A percentile compares a stretch with the other conserved stretches of the same genome.
phyloP scores from a whole-genome alignment of 2,329 filamentous ascomycete genomes.

The Paramyrothecium roridum region DNA sequence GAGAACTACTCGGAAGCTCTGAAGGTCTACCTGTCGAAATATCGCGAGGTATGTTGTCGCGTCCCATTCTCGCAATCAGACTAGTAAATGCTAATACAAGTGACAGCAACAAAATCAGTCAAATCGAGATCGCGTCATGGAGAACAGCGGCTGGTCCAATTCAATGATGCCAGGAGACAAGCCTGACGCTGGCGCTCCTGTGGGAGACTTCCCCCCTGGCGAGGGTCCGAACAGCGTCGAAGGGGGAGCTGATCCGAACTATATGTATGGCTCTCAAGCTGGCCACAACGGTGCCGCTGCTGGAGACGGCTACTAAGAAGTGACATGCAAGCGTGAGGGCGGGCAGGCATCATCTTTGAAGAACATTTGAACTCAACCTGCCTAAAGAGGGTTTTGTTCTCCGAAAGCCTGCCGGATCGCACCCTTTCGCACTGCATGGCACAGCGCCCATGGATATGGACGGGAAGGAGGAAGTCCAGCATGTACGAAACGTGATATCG shows the following conservation, averaged over 20 bases:
- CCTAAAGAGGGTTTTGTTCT: not conserved
- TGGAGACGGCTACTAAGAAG: slow-evolving; percentile 46
- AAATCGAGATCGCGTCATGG: slow-evolving; percentile 35
- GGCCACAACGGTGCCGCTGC: slow-evolving; percentile 57
- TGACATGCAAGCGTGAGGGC: not conserved
- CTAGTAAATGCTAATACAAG: slow-evolving; percentile 6
- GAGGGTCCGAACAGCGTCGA: slow-evolving; percentile 40
- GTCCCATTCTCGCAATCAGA: not conserved
- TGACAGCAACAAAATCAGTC: slow-evolving; percentile 38
- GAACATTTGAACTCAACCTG: not conserved
- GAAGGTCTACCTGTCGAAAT: slow-evolving; percentile 97
- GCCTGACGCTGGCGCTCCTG: slow-evolving; percentile 21
- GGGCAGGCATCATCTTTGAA: too few relatives aligned
- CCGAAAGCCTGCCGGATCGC: not conserved
- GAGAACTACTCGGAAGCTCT: slow-evolving; percentile 98
- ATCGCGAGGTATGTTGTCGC: slow-evolving; percentile 73
- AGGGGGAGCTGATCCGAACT: slow-evolving; percentile 36
- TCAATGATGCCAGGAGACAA: slow-evolving; percentile 29
- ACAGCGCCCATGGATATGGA: slow-evolving; percentile 2
- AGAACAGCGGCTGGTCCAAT: slow-evolving; percentile 26
- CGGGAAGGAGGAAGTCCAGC: not conserved
- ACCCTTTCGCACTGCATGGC: not conserved
- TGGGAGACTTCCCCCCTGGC: slow-evolving; percentile 37
- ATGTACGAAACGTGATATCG: slow-evolving; percentile 1
- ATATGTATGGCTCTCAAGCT: slow-evolving; percentile 52